Evolutionary conservation across 306 rosid species (phyloP).

Genomic region (Spatholobus suberectus): DNA sequence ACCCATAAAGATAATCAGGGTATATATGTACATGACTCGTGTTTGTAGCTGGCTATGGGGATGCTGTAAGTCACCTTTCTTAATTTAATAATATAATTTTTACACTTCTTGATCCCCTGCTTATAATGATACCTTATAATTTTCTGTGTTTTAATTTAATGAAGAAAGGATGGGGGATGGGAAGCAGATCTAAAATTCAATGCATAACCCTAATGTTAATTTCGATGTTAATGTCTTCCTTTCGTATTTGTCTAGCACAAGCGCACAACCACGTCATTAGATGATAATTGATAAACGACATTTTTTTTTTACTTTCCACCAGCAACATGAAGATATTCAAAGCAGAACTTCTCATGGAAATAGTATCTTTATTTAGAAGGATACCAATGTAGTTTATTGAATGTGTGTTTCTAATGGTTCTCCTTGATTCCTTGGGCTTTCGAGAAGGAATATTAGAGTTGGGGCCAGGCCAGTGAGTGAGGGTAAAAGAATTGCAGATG

Average conservation of each 20-base stretch:
- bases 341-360: too few relatives aligned
- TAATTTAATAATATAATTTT: constrained; percentile 49
- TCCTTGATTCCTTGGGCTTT: neutral
- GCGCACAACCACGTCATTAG: too few relatives aligned
- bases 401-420: neutral
- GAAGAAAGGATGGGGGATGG: neutral
- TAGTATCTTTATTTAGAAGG: neutral
- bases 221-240: too few relatives aligned
- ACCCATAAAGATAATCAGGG: constrained; percentile 43
- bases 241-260: too few relatives aligned
- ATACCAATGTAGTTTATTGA: too few relatives aligned
- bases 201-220: neutral
- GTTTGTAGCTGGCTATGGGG: constrained; percentile 52
- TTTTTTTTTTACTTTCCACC: too few relatives aligned
- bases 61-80: constrained; percentile 49
- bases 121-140: neutral
- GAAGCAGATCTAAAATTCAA: neutral
- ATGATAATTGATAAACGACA: too few relatives aligned
- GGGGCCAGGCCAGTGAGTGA: neutral
- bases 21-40: constrained; percentile 62
- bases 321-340: neutral
- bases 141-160: neutral
- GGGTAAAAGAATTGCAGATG: constrained; percentile 27
- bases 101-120: constrained; percentile 27
- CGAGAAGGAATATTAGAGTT: neutral